Evolutionary conservation across 1,139 yeast genomes (phyloP), one percentile per base, ranked within the genome.

Genomic region (Magnusiomyces tetraspermus): DNA sequence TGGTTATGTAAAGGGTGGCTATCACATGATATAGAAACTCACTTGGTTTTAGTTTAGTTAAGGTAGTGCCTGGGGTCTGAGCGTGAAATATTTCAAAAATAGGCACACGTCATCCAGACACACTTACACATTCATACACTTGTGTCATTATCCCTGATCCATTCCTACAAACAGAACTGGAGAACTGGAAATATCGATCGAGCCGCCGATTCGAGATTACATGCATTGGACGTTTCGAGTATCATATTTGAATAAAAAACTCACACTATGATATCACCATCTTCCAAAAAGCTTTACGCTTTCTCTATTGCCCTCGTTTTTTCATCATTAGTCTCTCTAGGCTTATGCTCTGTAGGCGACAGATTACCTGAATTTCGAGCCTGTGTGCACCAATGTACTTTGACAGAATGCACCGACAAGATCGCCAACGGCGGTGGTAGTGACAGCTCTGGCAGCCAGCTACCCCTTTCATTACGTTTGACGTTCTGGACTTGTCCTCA

Each of bases 401-500:
- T 55, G 57, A 54, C 59, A 44, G 48, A 67, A 31, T 75, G 80
- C 60, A 65, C 58, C 22, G 54, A 53, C n/a, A 60, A 60, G 2
- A 72, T 67, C 19, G 52, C 61, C 15, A 61, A 30, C 33, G 8
- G 11, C 8, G 13, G 13, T 13, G 8, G 11, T 30, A 8, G 13
- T 8, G 8, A 8, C 33, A 30, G 33, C 33, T 8, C 8, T 8
- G 33, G 33, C 33, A 8, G 8, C 11, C 13, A 68, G 55, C 61
- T 80, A 30, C 72, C 80, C 0, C 55, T 64, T 17, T 67, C 75
- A 54, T 69, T 85, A 50, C 67, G 70, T 45, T 56, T 78, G 2
- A 64, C 89, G 17, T 73, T 76, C 2, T 92, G 98, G 98, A 78
- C 80, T 54, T 90, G 97, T 66, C 70, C 71, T 10, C 78, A 82